A percentile compares a stretch with the other conserved stretches of the same genome.
Conservation (phyloP, 1,139 yeast species). For the Yamadazyma conglobata region DNA sequence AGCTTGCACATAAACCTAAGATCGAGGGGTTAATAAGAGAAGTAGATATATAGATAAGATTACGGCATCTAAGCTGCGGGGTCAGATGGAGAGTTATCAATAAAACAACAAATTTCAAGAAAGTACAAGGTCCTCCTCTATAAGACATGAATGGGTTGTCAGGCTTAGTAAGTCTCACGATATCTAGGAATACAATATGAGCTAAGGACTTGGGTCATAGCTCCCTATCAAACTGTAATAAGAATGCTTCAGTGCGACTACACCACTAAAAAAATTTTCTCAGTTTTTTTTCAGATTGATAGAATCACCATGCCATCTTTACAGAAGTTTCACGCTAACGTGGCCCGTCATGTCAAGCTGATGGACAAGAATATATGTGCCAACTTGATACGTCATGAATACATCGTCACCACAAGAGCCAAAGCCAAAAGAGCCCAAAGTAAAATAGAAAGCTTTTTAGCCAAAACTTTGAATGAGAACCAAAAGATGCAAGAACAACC, state of each 20-base stretch:
- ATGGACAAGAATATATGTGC: slow-evolving; percentile 47
- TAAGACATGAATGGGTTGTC: too few species aligned
- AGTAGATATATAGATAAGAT: too few species aligned
- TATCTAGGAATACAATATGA: too few species aligned
- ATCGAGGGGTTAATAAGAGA: too few species aligned
- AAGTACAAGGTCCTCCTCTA: too few species aligned
- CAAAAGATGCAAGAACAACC: slow-evolving; percentile 17
- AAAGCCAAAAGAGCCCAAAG: slow-evolving; percentile 48
- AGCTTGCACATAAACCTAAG: too few species aligned
- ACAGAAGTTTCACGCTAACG: slow-evolving; percentile 43
- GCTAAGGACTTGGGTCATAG: too few species aligned
- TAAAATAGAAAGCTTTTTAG: slow-evolving; percentile 40
- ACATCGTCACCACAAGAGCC: slow-evolving; percentile 42
- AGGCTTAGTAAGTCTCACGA: too few species aligned
- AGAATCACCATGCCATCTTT: slow-evolving; percentile 38
- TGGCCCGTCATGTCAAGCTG: slow-evolving; percentile 43
- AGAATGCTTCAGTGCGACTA: slow-evolving; percentile 1
- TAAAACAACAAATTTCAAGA: too few species aligned
- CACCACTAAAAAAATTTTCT: slow-evolving; percentile 3
- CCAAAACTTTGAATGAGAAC: slow-evolving; percentile 25
- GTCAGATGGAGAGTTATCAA: neutral
- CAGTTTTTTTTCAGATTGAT: neutral
- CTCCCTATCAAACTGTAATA: too few species aligned
- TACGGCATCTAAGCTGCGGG: too few species aligned
- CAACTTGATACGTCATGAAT: slow-evolving; percentile 44